Evolutionary conservation across 1,139 yeast genomes (phyloP).

Genomic region (Barnettozyma hawaiiensis): DNA sequence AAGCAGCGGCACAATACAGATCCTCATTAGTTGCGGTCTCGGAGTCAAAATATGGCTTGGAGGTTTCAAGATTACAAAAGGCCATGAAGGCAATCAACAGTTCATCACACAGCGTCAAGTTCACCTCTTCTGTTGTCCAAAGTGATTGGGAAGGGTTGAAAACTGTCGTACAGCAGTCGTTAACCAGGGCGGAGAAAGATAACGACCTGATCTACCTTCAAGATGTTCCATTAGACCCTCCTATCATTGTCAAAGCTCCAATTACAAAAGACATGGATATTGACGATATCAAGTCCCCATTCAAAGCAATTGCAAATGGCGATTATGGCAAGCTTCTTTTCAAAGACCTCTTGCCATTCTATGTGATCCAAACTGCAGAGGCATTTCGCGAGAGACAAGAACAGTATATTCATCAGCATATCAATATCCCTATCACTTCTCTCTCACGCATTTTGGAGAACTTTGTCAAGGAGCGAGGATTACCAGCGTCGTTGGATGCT

Average conservation of each 20-base stretch:
- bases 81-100: conserved; percentile 35
- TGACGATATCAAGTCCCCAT: conserved; percentile 32
- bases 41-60: conserved; percentile 58
- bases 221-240: conserved; percentile 50
- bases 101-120: conserved; percentile 39
- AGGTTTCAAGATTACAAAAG: conserved; percentile 49
- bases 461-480: conserved; percentile 39
- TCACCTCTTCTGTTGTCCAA: conserved; percentile 39
- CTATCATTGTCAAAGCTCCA: conserved; percentile 43
- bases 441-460: conserved; percentile 44
- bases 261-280: conserved; percentile 51
- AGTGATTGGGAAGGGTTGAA: conserved; percentile 46
- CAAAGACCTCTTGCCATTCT: conserved; percentile 56
- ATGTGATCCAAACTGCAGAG: conserved; percentile 59
- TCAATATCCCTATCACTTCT: conserved; percentile 47
- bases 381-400: conserved; percentile 67
- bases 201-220: conserved; percentile 75
- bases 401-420: conserved; percentile 43
- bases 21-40: conserved; percentile 46
- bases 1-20: conserved; percentile 65
- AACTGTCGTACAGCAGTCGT: conserved; percentile 38
- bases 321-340: conserved; percentile 38
- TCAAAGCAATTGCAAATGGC: conserved; percentile 20
- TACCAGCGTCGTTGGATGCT: conserved; percentile 64
- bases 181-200: conserved; percentile 64